Base-by-base conservation (phyloP, 1,139 yeast genomes). In the Kodamaea derodonti region DNA sequence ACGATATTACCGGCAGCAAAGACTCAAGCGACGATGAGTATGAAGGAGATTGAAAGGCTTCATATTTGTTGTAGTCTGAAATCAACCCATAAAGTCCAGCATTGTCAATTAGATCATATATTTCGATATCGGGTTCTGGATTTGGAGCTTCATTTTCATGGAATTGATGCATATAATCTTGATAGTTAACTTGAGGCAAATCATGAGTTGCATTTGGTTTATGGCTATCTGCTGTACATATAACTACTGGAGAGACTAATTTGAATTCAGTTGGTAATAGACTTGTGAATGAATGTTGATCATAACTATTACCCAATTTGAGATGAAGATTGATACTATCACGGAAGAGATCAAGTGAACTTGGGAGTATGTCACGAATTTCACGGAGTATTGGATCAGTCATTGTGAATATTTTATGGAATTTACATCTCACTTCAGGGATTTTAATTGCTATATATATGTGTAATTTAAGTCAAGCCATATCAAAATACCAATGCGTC, bases 281-380 rank as follows among this genome's bases (percentile, higher is more conserved):
- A 9, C 22, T 14, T 6, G 27, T 24, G 24, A 11, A 9, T 18
- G 22, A 9, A 18, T 18, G 9, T 7, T 18, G 22, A 18, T 7
- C 9, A 18, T 24, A 32, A 22, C 24, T 23, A 30, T 35, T 39
- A 2, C 47, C 47, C 12, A 43, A 30, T 30, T 42, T 42, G 20
- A 39, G 36, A 9, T 40, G 43, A 23, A 43, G 40, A 29, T 43
- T 42, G 16, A 43, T 42, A 34, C 42, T 43, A 29, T 43, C 46
- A 7, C 37, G 32, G 27, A 39, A 16, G 9, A 31, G 28, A 16
- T 24, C 14, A 12, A 13, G 11, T 11, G 26, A 24, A 7, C 9
- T 6, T 7, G 22, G 22, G 22, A n/a, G n/a, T n/a, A n/a, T n/a
- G n/a, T n/a, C n/a, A n/a, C n/a, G n/a, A n/a, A n/a, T n/a, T n/a